Conservation (phyloP, 148 eudicot species). For the Cornus florida region DNA sequence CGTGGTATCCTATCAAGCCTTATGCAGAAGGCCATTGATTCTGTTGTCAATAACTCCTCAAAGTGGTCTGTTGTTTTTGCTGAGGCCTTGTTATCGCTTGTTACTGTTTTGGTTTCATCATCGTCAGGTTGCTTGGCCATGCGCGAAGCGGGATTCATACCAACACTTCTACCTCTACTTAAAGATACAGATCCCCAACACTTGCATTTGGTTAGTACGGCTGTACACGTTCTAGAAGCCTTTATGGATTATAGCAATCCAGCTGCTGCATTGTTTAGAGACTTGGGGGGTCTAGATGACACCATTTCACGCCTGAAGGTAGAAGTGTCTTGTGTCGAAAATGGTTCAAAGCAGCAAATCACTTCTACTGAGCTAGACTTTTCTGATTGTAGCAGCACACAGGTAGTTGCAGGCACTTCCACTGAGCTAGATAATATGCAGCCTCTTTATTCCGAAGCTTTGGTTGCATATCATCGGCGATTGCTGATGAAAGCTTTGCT, state of each 20-base stretch:
- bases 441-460: conserved; percentile 78
- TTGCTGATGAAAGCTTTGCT: conserved; percentile 87
- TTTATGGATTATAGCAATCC: conserved; percentile 99
- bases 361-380: conserved; percentile 27
- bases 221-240: conserved; percentile 97
- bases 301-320: conserved; percentile 77
- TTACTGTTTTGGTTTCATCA: conserved; percentile 86
- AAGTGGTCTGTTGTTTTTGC: conserved; percentile 89
- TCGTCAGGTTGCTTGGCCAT: conserved; percentile 95
- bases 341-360: conserved; percentile 46
- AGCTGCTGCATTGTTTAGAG: conserved; percentile 96
- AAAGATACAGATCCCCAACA: conserved; percentile 94
- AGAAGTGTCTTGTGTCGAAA: conserved; percentile 80
- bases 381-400: conserved; percentile 40
- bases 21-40: conserved; percentile 93
- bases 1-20: conserved; percentile 98
- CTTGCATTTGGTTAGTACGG: conserved; percentile 87
- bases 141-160: conserved; percentile 99
- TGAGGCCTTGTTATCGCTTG: conserved; percentile 87
- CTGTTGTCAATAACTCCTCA: conserved; percentile 63
- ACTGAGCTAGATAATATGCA: conserved; percentile 58
- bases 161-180: conserved; percentile 91
- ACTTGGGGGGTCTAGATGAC: conserved; percentile 95
- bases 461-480: conserved; percentile 83
- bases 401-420: conserved; percentile 34